phyloP scores from a whole-genome alignment of 768 basidiomycete species.

The Kwoniella newhampshirensis region DNA sequence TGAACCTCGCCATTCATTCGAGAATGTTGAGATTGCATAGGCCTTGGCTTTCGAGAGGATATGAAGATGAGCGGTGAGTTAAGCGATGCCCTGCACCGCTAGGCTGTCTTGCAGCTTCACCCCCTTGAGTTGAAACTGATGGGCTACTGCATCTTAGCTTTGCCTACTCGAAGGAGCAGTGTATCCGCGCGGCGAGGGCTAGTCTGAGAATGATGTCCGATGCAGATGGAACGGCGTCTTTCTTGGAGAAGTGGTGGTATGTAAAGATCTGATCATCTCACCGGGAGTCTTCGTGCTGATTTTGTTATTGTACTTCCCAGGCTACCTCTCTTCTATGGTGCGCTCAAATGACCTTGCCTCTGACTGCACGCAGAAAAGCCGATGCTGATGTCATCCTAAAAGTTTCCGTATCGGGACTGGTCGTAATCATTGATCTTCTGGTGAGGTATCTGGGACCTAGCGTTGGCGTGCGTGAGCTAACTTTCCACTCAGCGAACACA shows the following conservation, averaged over 20 bases:
- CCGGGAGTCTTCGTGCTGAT: slow-evolving; percentile 1
- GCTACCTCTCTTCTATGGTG: slow-evolving; percentile 52
- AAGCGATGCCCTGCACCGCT: too few relatives aligned
- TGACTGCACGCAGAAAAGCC: not conserved
- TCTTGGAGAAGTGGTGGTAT: slow-evolving; percentile 54
- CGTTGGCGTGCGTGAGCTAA: slow-evolving; percentile 1
- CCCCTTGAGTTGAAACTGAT: not conserved
- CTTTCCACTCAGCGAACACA: slow-evolving; percentile 22
- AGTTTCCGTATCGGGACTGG: slow-evolving; percentile 51
- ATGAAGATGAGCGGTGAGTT: slow-evolving; percentile 49
- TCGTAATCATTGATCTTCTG: slow-evolving; percentile 52
- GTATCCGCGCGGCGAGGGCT: slow-evolving; percentile 53
- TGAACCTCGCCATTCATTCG: slow-evolving; percentile 52
- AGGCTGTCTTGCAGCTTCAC: too few relatives aligned
- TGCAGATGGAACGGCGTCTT: slow-evolving; percentile 43
- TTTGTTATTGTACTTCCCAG: slow-evolving; percentile 6
- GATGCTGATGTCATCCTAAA: slow-evolving; percentile 4
- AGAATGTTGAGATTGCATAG: slow-evolving; percentile 52
- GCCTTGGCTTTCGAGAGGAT: slow-evolving; percentile 52
- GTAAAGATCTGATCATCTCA: slow-evolving; percentile 4
- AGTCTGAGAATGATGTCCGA: slow-evolving; percentile 51
- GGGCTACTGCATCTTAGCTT: slow-evolving; percentile 32
- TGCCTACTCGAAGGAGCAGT: slow-evolving; percentile 53
- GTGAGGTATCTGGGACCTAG: slow-evolving; percentile 29
- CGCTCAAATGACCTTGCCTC: not conserved